These are phyloP conservation scores for Suhomyces vadensis DNA, from an alignment of 805 yeast genomes.

Conservation along the genomic window DNA sequence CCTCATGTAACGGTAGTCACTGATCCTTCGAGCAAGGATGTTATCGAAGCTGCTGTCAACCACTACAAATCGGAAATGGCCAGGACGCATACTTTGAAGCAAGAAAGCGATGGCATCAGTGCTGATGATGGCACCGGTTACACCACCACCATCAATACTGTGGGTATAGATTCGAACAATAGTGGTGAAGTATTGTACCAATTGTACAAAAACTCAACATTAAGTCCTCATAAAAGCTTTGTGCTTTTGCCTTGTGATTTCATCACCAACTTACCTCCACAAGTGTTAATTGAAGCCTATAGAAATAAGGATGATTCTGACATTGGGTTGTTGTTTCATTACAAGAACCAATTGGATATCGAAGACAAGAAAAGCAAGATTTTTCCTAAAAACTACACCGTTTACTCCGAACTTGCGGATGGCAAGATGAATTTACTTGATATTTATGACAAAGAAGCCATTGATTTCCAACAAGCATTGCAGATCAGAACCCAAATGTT, in stretches of 20 bases:
- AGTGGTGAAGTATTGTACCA: constrained; percentile 65
- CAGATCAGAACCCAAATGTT: constrained; percentile 81
- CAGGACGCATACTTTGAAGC: constrained; percentile 13
- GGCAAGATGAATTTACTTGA: constrained; percentile 63
- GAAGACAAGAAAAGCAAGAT: constrained; percentile 68
- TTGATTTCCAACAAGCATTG: constrained; percentile 69
- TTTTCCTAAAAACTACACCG: constrained; percentile 65
- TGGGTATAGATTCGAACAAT: constrained; percentile 44
- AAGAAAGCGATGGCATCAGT: constrained; percentile 6
- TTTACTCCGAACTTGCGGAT: constrained; percentile 52
- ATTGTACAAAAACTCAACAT: constrained; percentile 42
- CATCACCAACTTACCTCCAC: constrained; percentile 89
- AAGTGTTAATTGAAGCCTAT: constrained; percentile 79
- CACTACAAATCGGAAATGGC: constrained; percentile 45
- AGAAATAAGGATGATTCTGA: constrained; percentile 68
- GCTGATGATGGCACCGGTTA: constrained; percentile 17
- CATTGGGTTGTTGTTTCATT: constrained; percentile 74
- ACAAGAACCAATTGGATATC: constrained; percentile 70
- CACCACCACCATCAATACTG: constrained; percentile 24
- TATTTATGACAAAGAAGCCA: constrained; percentile 64
- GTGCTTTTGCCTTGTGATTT: constrained; percentile 94
- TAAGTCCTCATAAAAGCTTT: constrained; percentile 44
- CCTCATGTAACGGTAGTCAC: constrained; percentile 65
- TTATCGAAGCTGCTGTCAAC: constrained; percentile 50
- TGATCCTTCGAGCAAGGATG: constrained; percentile 47